Evolutionary conservation across 2,329 filamentous ascomycete genomes (phyloP).

Genomic region (Harringtonia aguacate): DNA sequence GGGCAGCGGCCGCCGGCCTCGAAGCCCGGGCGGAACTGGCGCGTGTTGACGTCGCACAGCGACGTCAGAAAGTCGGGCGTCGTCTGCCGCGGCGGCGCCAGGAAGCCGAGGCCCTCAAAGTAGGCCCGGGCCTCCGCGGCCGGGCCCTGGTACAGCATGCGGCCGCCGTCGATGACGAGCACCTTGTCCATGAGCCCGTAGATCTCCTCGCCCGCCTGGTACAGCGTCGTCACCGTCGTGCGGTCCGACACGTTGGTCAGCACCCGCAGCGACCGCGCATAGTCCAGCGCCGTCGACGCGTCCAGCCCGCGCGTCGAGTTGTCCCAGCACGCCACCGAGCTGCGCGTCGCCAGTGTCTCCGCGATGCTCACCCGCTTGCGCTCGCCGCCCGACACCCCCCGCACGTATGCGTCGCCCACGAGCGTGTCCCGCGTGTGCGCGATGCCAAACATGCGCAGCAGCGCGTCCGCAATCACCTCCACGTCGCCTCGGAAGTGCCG

Average conservation of each 20-base stretch:
- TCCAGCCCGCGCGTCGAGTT: constrained; percentile 58
- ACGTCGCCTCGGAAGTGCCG: constrained; percentile 53
- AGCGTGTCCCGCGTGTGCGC: constrained; percentile 56
- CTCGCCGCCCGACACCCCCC: constrained; percentile 51
- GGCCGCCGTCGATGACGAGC: constrained; percentile 56
- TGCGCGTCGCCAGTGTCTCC: constrained; percentile 50
- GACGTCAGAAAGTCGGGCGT: constrained; percentile 71
- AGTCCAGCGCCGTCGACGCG: constrained; percentile 54
- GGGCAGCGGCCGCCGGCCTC: constrained; percentile 33
- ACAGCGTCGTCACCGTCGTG: constrained; percentile 53
- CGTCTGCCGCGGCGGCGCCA: constrained; percentile 45
- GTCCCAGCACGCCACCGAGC: constrained; percentile 60
- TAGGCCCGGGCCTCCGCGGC: constrained; percentile 49
- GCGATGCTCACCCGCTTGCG: constrained; percentile 66
- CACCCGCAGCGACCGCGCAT: constrained; percentile 50
- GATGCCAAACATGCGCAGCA: constrained; percentile 60
- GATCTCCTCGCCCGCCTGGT: constrained; percentile 55
- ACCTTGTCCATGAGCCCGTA: constrained; percentile 65
- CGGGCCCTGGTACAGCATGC: constrained; percentile 55
- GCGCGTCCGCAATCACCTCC: constrained; percentile 42
- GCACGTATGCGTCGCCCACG: constrained; percentile 56
- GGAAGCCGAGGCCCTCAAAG: constrained; percentile 57
- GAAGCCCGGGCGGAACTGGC: constrained; percentile 53
- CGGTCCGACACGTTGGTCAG: constrained; percentile 53
- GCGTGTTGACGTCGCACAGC: constrained; percentile 61